Evolutionary conservation across 2,329 filamentous ascomycete species (phyloP).

Genomic region (Fusarium sp.): DNA sequence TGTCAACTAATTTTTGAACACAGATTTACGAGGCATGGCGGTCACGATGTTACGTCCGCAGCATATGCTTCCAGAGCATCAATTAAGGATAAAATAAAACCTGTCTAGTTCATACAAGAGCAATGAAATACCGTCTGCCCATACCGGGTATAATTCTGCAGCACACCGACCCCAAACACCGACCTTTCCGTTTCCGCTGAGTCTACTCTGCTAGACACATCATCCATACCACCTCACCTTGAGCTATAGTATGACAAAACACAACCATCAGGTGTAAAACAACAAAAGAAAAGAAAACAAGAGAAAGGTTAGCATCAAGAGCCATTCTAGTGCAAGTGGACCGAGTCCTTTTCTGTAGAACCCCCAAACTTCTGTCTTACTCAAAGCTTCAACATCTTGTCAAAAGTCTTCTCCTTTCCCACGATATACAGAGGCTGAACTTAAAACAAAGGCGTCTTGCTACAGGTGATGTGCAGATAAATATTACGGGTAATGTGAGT

Average conservation of each 20-base stretch:
- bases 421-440: conserved; percentile 19
- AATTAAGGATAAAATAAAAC: not conserved
- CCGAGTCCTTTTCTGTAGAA: conserved; percentile 14
- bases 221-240: conserved; percentile 17
- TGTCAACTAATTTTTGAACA: too few relatives aligned
- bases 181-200: conserved; percentile 33
- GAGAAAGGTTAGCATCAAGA: not conserved
- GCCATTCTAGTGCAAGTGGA: conserved; percentile 32
- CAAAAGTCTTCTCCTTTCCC: conserved; percentile 13
- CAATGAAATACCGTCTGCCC: conserved; percentile 31
- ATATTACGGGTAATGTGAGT: not conserved
- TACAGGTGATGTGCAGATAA: not conserved
- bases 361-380: conserved; percentile 9
- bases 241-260: conserved; percentile 12
- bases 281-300: conserved; percentile 17
- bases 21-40: not conserved
- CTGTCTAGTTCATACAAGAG: conserved; percentile 19
- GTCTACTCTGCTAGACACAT: conserved; percentile 32
- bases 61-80: conserved; percentile 15
- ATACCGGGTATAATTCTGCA: conserved; percentile 43
- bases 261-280: conserved; percentile 1
- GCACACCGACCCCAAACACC: conserved; percentile 37
- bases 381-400: conserved; percentile 8
- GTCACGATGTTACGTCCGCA: not conserved
- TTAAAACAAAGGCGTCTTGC: not conserved